phyloP scores from a whole-genome alignment of 78 protist genomes.

The Dictyostelium firmibasis region DNA sequence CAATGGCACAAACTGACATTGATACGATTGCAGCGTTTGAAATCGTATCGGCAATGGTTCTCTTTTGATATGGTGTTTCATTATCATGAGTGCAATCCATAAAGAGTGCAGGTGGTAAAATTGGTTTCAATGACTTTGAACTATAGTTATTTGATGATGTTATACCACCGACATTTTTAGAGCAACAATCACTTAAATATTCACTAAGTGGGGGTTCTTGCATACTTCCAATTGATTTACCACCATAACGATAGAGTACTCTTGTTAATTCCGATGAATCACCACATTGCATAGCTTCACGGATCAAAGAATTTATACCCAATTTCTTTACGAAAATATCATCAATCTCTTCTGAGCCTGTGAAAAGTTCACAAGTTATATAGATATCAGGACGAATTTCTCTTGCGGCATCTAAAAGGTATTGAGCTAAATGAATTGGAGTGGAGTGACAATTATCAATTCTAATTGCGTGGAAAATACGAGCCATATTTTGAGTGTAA shows the following conservation, averaged over 20 bases:
- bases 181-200: not conserved
- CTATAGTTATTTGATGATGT: not conserved
- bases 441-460: conserved; percentile 95
- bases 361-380: conserved; percentile 89
- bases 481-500: conserved; percentile 81
- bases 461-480: conserved; percentile 89
- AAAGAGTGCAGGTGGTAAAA: conserved; percentile 79
- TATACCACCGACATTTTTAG: not conserved
- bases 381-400: conserved; percentile 77
- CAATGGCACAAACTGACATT: conserved; percentile 83
- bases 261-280: conserved; percentile 72
- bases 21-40: conserved; percentile 83
- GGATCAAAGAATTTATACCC: conserved; percentile 86
- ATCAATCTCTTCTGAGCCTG: conserved; percentile 83
- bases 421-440: conserved; percentile 92
- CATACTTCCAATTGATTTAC: conserved; percentile 73
- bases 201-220: not conserved
- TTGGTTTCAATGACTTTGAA: conserved; percentile 30
- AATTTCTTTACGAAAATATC: conserved; percentile 27
- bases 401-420: conserved; percentile 88
- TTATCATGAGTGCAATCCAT: conserved; percentile 90
- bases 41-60: conserved; percentile 77
- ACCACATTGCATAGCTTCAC: conserved; percentile 80
- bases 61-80: conserved; percentile 64
- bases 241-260: conserved; percentile 86